Evolutionary conservation across 768 basidiomycete species (phyloP).

Genomic region (Leucosporidium creatinivorum): DNA sequence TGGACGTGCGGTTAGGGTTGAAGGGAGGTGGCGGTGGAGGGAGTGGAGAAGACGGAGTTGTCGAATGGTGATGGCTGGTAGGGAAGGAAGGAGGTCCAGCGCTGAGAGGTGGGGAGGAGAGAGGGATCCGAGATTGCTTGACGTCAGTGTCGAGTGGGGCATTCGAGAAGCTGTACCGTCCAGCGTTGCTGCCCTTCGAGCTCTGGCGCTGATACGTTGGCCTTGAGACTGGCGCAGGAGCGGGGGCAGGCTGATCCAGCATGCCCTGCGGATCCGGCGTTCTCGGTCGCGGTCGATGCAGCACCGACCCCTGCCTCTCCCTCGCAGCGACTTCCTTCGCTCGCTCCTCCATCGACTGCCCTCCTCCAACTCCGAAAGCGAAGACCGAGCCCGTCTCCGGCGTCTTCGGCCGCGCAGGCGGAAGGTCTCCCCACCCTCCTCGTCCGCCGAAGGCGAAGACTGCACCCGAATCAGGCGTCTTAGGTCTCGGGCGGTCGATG

Average conservation of each 20-base stretch:
- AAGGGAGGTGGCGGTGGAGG: no score
- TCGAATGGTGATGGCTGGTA: no score
- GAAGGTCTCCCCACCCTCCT: neutral
- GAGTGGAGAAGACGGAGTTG: no score
- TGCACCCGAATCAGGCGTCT: conserved; percentile 16
- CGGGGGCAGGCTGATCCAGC: conserved; percentile 6
- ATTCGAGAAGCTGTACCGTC: no score
- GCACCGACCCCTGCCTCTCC: neutral
- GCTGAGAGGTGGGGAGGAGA: neutral
- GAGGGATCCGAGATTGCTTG: neutral
- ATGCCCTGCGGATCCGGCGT: conserved; percentile 14
- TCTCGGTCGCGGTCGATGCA: conserved; percentile 18
- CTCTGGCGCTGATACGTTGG: no score
- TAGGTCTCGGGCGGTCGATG: conserved; percentile 13
- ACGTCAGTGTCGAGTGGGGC: neutral
- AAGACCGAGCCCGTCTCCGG: neutral
- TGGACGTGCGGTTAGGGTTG: no score
- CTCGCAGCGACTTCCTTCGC: neutral
- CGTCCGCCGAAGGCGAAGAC: neutral
- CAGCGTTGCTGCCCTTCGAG: no score
- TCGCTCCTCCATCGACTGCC: neutral
- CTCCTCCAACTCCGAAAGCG: neutral
- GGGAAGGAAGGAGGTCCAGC: neutral
- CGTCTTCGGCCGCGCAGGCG: neutral
- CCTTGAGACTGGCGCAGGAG: conserved; percentile 1